A percentile compares a stretch with the other conserved stretches of the same genome.
Conservation (phyloP, 129 eudicot species). For the Flaveria brownii region DNA sequence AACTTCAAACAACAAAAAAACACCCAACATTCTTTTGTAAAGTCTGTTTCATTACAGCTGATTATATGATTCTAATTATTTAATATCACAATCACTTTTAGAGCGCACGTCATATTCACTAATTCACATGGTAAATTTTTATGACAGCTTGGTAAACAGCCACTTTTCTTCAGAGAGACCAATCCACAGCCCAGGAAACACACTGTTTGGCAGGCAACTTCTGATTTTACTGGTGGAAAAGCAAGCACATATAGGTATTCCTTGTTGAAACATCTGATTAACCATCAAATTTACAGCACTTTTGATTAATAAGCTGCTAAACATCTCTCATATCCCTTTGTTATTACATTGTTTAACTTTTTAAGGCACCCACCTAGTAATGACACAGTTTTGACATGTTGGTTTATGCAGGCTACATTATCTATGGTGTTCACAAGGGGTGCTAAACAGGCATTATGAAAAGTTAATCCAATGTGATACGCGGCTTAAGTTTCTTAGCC, state of each 20-base stretch:
- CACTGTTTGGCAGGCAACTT: conserved; percentile 70
- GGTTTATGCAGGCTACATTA: conserved; percentile 52
- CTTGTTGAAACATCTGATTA: not conserved
- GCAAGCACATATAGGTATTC: conserved; percentile 63
- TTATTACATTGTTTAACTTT: too few species aligned
- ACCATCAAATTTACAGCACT: too few species aligned
- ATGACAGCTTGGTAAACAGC: conserved; percentile 62
- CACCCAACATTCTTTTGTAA: too few species aligned
- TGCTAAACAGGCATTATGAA: conserved; percentile 74
- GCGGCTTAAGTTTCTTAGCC: conserved; percentile 64
- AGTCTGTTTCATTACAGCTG: too few species aligned
- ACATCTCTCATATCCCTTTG: too few species aligned
- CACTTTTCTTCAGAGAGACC: conserved; percentile 70
- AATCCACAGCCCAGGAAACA: conserved; percentile 92
- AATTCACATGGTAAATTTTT: conserved; percentile 4
- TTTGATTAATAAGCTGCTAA: too few species aligned
- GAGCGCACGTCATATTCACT: not conserved
- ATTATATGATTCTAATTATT: too few species aligned
- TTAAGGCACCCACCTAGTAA: not conserved
- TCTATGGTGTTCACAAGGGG: conserved; percentile 56
- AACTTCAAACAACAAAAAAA: too few species aligned
- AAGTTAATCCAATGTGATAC: conserved; percentile 68
- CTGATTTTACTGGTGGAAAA: conserved; percentile 79
- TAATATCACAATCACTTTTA: not conserved
- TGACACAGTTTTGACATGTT: not conserved